Evolutionary conservation across 1,284 basidiomycete genomes (phyloP).

Genomic region (Heterobasidion parviporum): DNA sequence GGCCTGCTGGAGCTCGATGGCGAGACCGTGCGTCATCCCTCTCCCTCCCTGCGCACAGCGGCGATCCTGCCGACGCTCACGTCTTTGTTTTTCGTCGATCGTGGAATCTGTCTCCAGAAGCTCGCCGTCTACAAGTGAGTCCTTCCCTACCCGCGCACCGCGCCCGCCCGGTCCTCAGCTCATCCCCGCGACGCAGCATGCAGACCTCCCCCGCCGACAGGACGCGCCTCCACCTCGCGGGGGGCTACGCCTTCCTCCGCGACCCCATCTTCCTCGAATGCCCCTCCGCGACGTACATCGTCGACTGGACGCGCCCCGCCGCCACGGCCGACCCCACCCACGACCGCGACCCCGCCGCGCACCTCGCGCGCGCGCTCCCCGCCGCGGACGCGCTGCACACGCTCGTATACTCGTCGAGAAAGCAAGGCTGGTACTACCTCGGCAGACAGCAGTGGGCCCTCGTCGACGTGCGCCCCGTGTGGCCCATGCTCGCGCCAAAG

Average conservation of each 20-base stretch:
- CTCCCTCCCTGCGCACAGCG: not conserved
- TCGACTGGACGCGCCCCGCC: conserved; percentile 39
- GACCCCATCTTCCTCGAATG: conserved; percentile 47
- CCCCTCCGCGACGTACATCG: conserved; percentile 30
- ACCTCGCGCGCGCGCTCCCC: conserved; percentile 21
- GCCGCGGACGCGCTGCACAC: conserved; percentile 29
- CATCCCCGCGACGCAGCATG: conserved; percentile 1
- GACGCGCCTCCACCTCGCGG: conserved; percentile 27
- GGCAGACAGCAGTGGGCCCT: conserved; percentile 14
- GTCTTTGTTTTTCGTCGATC: too few species aligned
- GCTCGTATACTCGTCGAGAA: conserved; percentile 34
- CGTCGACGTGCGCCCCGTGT: conserved; percentile 12
- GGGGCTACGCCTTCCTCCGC: conserved; percentile 37
- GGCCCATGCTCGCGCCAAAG: conserved; percentile 13
- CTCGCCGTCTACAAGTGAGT: too few species aligned
- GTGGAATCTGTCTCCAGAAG: too few species aligned
- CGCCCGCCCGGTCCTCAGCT: not conserved
- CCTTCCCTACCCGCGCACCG: too few species aligned
- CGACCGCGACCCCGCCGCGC: conserved; percentile 23
- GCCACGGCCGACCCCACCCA: conserved; percentile 2
- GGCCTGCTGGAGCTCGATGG: conserved; percentile 14
- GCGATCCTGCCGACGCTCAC: not conserved
- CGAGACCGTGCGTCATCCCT: conserved; percentile 9
- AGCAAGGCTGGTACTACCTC: conserved; percentile 22
- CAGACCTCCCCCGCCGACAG: conserved; percentile 29